A percentile compares a stretch with the other conserved stretches of the same genome.
Evolutionary conservation across 73 alveolate genomes (phyloP).

Genomic region (Urostyla sp.): DNA sequence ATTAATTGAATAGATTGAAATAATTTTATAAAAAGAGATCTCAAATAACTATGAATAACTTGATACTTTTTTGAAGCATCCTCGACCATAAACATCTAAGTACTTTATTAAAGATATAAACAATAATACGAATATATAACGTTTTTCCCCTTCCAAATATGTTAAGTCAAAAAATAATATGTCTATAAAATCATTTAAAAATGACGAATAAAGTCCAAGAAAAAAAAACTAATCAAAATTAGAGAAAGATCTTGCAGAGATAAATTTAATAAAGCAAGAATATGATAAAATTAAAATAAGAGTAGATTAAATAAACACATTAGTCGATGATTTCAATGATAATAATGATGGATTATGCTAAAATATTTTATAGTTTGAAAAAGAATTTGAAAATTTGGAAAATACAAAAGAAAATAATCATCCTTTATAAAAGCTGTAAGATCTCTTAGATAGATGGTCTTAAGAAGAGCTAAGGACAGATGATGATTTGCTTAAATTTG

Average conservation of each 20-base stretch:
- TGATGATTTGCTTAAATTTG: conserved; percentile 27
- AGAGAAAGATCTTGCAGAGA: conserved; percentile 32
- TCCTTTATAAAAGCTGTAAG: conserved; percentile 17
- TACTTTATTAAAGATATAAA: no score
- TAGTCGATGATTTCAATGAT: conserved; percentile 35
- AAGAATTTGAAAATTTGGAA: conserved; percentile 11
- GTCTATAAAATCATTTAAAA: not conserved
- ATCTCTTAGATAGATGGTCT: conserved; percentile 34
- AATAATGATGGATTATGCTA: conserved; percentile 24
- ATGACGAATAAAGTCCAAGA: not conserved
- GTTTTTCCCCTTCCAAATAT: not conserved
- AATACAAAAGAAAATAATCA: not conserved
- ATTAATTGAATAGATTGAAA: no score
- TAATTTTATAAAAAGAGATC: not conserved
- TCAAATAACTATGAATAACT: not conserved
- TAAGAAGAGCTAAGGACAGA: conserved; percentile 6
- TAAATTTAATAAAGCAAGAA: conserved; percentile 21
- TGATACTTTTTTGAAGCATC: not conserved
- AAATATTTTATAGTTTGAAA: conserved; percentile 21
- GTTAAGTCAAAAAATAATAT: not conserved
- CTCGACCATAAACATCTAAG: not conserved
- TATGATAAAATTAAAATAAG: conserved; percentile 12
- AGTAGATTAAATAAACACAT: conserved; percentile 5
- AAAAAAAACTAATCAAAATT: not conserved
- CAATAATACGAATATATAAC: not conserved